These are phyloP conservation scores for Aureobasidium sp. DNA, from an alignment of 2,329 filamentous ascomycete species.

Conservation along the genomic window DNA sequence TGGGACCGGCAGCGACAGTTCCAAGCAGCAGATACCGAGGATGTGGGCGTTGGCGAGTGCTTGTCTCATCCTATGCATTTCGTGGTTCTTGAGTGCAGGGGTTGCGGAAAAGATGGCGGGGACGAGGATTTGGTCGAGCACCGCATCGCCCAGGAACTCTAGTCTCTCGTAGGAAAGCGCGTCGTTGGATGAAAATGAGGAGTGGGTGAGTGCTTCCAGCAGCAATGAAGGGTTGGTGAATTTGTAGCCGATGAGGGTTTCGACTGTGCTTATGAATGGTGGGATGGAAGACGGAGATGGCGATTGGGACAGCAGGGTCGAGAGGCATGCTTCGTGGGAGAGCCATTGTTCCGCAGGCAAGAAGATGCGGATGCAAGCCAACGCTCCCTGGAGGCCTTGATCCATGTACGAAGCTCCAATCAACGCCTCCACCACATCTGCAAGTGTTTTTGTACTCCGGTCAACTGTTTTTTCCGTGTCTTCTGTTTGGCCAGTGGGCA, in stretches of 20 bases:
- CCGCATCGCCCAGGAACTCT: conserved; percentile 79
- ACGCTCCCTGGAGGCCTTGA: conserved; percentile 55
- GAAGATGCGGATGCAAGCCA: conserved; percentile 57
- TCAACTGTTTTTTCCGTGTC: conserved; percentile 26
- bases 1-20: conserved; percentile 35
- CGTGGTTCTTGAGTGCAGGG: conserved; percentile 39
- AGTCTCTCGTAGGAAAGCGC: conserved; percentile 61
- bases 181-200: conserved; percentile 44
- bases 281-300: background rate
- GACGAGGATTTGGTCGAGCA: conserved; percentile 72
- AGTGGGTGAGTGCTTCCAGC: conserved; percentile 72
- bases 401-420: conserved; percentile 67
- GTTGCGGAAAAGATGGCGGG: conserved; percentile 48
- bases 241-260: conserved; percentile 59
- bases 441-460: conserved; percentile 69
- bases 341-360: conserved; percentile 43
- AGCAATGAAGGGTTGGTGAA: conserved; percentile 63
- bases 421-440: conserved; percentile 79
- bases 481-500: conserved; percentile 18
- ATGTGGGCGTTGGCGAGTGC: conserved; percentile 74
- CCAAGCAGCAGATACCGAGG: conserved; percentile 66
- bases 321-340: background rate
- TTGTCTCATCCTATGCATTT: conserved; percentile 70
- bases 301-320: background rate
- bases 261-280: conserved; percentile 31